Evolutionary conservation across 2,329 filamentous ascomycete genomes (phyloP), one percentile per base, ranked within the genome.

Genomic region (Colletotrichum tropicale): DNA sequence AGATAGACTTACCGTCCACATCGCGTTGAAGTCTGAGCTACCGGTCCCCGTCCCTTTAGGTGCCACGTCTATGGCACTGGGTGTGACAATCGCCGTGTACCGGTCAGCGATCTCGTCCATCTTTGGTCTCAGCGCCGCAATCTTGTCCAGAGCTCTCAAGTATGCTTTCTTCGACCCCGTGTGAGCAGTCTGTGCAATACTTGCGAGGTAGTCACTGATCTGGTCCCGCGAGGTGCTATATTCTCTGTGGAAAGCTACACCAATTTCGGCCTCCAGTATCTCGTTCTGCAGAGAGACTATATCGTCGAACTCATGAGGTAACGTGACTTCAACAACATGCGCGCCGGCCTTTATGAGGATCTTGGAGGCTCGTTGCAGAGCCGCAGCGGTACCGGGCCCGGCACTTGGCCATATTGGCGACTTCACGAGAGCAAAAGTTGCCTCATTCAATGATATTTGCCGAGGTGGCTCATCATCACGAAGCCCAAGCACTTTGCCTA

Each of bases 21-120:
- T 85, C 36, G 78, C 77, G 77, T 87, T 88, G 76, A 89, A 89
- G 1, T 79, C 85, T n/a, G 88, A 84, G 78, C 84, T 87, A 0
- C 90, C 90, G 0, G 89, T 92, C 70, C 81, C 86, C 34, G 85
- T 83, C 2, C 89, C 90, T 0, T 86, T 60, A 0, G 92, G 91
- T 0, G 92, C 92, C 77, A 92, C 91, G 70, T 92, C 92, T 0
- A 88, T 79, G 0, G 89, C 90, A 78, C 91, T 93, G 0, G 92
- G 92, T 0, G 87, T 89, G 12, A 94, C 77, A 0, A 93, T 85
- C 0, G 89, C 90, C 16, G 86, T 88, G 74, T 92, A 93, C 18
- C 82, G 80, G 1, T 82, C 81, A 0, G 88, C 86, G 6, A 93
- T 85, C 3, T 81, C 83, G 78, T 94, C 92, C 6, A 91, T 87